Evolutionary conservation across 176 grass and related monocot species (phyloP), one percentile per base, ranked within the genome.

Genomic region (Oryza officinalis): DNA sequence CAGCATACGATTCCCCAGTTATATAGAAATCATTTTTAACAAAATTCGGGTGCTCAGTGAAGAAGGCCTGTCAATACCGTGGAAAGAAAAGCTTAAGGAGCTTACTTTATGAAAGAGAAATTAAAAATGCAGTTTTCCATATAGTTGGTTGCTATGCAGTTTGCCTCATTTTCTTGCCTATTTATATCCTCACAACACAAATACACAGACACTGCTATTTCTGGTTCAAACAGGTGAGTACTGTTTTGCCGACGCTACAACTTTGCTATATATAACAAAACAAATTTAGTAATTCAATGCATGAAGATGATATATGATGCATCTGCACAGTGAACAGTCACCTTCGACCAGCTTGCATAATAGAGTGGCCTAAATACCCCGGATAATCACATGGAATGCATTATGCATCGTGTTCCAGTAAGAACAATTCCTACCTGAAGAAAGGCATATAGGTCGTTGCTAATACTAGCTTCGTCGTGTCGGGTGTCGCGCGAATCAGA

Each of bases 1-100:
- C 94, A 71, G 89, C 94, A 88, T 97, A 97, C 52, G 91, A 97
- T 80, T 94, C 94, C 22, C 94, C 91, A 23, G 91, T 97, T 80
- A 97, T 97, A 74, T 84, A 97, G 77, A 97, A 97, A 68, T 92
- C 91, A 81, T 94, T 92, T 27, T 97, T 43, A 45, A 44, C 91
- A 72, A 82, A 92, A 52, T 88, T n/a, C 10, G 89, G 87, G 79
- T 97, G 94, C 44, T 94, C 85, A 44, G 83, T 15, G 52, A 97
- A 97, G 61, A 97, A 97, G 67, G 85, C 94, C 94, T 97, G 59
- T 10, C 69, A 79, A 74, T 38, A 79, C 41, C 23, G 18, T 18
- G 70, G 38, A 35, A 35, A 69, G 68, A 68, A 17, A 66, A 65
- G 63, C 13, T 14, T 59, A 86, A 37, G 20, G 12, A 86, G 63